Conservation (phyloP, 1,139 yeast species). For the Pichia sp. region DNA sequence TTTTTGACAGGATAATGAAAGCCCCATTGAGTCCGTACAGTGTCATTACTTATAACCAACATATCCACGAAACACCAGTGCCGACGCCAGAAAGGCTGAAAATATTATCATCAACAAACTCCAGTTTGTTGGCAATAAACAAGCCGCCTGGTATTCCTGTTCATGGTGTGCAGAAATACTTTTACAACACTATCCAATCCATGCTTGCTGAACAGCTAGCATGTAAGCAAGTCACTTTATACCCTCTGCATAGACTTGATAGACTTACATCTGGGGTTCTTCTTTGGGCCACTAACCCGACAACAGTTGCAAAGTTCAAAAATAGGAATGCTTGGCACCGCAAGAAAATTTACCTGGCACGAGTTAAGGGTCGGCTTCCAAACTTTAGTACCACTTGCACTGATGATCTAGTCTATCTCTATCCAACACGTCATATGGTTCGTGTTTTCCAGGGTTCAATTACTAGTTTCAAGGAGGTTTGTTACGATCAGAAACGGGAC, state of each 20-base stretch:
- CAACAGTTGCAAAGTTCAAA: conserved; percentile 40
- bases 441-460: conserved; percentile 29
- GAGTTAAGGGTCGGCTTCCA: conserved; percentile 50
- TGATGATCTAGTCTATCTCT: conserved; percentile 21
- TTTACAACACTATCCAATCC: conserved; percentile 42
- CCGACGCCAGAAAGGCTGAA: neutral
- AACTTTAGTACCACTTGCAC: conserved; percentile 19
- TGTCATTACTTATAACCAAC: conserved; percentile 34
- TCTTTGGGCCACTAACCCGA: conserved; percentile 47
- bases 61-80: conserved; percentile 55
- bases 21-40: neutral
- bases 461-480: conserved; percentile 37
- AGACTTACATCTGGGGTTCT: conserved; percentile 67
- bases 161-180: conserved; percentile 66
- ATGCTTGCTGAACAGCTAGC: conserved; percentile 9
- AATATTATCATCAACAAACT: neutral
- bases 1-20: conserved; percentile 4
- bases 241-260: conserved; percentile 69
- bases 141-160: conserved; percentile 74
- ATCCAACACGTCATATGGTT: conserved; percentile 26
- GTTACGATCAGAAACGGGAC: conserved; percentile 33
- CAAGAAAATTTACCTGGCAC: conserved; percentile 49
- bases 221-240: conserved; percentile 42
- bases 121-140: conserved; percentile 48
- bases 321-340: conserved; percentile 36